phyloP scores from a whole-genome alignment of 169 alveolate species.

The Cardiosporidium cionae region DNA sequence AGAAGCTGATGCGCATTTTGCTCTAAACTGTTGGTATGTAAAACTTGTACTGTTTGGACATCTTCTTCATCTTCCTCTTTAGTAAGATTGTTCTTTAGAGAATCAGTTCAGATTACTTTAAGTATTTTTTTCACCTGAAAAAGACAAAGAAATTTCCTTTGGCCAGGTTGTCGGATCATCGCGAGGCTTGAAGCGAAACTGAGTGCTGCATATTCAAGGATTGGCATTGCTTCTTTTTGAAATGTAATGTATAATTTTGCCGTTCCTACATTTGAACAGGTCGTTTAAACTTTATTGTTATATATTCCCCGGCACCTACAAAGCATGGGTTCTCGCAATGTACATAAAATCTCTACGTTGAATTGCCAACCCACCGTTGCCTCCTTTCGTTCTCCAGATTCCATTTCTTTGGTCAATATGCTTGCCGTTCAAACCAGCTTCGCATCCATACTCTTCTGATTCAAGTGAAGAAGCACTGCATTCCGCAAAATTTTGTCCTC shows the following conservation, averaged over 20 bases:
- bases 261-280: constrained; percentile 21
- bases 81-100: too few species aligned
- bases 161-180: constrained; percentile 33
- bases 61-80: constrained; percentile 11
- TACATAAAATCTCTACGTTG: background rate
- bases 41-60: constrained; percentile 1
- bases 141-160: constrained; percentile 21
- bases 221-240: background rate
- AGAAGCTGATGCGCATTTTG: too few species aligned
- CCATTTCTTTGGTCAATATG: constrained; percentile 15
- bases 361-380: constrained; percentile 13
- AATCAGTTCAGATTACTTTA: too few species aligned
- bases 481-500: background rate
- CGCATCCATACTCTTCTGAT: constrained; percentile 11
- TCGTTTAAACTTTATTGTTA: background rate
- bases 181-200: constrained; percentile 24
- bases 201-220: constrained; percentile 19
- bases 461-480: constrained; percentile 14
- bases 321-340: background rate
- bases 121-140: constrained; percentile 11
- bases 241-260: background rate
- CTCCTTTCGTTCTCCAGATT: constrained; percentile 12
- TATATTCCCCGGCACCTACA: constrained; percentile 16
- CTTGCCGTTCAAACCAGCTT: constrained; percentile 18
- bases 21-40: constrained; percentile 18